phyloP scores from a whole-genome alignment of 2,329 filamentous ascomycete genomes.

The Ascochyta rabiei region DNA sequence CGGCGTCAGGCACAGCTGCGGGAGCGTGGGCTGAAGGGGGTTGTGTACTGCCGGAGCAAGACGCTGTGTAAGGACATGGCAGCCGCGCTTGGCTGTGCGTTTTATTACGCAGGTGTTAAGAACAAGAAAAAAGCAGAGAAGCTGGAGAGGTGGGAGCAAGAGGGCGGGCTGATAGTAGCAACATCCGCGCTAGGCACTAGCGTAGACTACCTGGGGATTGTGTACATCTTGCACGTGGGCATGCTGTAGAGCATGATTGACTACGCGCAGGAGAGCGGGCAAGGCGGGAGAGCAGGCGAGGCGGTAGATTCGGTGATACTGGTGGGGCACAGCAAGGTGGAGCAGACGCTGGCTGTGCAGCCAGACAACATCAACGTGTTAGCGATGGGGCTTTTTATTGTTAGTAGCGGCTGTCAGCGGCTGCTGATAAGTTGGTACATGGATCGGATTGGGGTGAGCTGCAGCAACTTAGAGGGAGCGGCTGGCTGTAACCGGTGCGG shows the following conservation, averaged over 20 bases:
- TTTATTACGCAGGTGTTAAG: constrained; percentile 18
- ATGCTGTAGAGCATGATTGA: background rate
- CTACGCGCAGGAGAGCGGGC: too few relatives aligned
- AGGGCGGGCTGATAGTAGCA: too few relatives aligned
- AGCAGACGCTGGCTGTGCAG: too few relatives aligned
- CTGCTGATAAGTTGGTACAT: constrained; percentile 8
- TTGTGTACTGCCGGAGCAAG: too few relatives aligned
- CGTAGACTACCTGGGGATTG: constrained; percentile 23
- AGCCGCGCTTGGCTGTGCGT: constrained; percentile 7
- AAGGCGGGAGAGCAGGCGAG: too few relatives aligned
- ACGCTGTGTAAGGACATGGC: background rate
- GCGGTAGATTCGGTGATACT: too few relatives aligned
- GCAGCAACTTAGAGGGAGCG: background rate
- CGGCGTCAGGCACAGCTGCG: too few relatives aligned
- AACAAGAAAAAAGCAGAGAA: too few relatives aligned
- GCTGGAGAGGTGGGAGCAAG: too few relatives aligned
- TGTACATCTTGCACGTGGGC: constrained; percentile 5
- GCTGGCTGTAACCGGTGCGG: background rate
- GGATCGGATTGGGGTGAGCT: background rate
- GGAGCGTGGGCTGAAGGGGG: background rate
- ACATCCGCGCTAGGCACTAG: constrained; percentile 3
- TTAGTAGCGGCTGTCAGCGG: background rate
- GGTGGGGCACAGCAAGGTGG: too few relatives aligned
- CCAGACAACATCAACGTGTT: too few relatives aligned
- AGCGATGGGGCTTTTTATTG: too few relatives aligned